Evolutionary conservation across 1,139 yeast genomes (phyloP), one percentile per base, ranked within the genome.

Genomic region (Yamadazyma jaroonii): DNA sequence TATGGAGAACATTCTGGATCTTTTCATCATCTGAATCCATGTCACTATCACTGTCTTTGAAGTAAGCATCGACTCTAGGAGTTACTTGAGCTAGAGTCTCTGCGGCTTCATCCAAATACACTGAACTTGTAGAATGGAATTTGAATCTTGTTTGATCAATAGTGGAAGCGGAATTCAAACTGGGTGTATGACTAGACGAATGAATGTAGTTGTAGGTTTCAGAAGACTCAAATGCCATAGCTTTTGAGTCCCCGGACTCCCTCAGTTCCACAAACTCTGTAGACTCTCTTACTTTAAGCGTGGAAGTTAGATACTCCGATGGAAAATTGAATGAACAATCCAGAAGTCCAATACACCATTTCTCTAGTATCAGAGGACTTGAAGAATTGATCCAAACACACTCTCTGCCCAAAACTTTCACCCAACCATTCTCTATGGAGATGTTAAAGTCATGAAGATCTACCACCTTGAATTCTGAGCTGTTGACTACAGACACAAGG

Each of bases 321-420:
- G 77, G 77, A 32, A 71, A 61, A 2, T 41, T 38, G 38, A 60
- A 58, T 9, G 45, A 43, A 5, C 48, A 43, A 40, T 71, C 77
- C 3, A 71, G 63, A 7, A 65, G 48, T 1, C 70, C 74, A 25
- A 67, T 68, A 6, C 62, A 72, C 77, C 77, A 71, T 45, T 70
- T 70, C 44, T 71, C 74, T 17, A 69, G 52, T 4, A 69, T 55
- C 3, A 62, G 50, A 25, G 54, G 48, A 7, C 43, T 42, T 8
- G 52, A 49, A 2, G 66, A 58, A 31, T 48, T 50, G 6, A 63
- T 36, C 46, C 49, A 57, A 13, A 50, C 17, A 10, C 27, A 22
- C 3, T 29, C 15, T 9, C 14, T n/a, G n/a, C 22, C 31, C 14
- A 14, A 9, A 6, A 46, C 25, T 15, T 34, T 33, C 32, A 46